Conservation (phyloP, 2,329 filamentous ascomycete genomes). For the Venturiaceae sp. region DNA sequence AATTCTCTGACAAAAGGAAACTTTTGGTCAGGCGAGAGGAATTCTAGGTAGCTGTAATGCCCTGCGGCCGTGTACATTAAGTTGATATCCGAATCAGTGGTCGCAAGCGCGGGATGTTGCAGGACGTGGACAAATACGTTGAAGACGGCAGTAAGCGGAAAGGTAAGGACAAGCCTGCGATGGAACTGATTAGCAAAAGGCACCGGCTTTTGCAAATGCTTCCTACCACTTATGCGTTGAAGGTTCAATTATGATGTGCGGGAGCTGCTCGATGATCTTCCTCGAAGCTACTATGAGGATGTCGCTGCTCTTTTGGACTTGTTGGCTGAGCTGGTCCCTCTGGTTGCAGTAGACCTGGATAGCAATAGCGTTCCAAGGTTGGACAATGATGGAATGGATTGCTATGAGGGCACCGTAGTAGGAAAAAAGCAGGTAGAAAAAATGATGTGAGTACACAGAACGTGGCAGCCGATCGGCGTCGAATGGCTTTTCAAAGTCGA, state of each 20-base stretch:
- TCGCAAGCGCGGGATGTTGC: too few species aligned
- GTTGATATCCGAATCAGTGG: too few species aligned
- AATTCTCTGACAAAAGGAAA: too few species aligned
- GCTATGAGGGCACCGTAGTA: too few species aligned
- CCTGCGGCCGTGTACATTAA: too few species aligned
- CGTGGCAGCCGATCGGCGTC: too few species aligned
- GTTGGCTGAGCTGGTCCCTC: not conserved
- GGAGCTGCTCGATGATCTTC: not conserved
- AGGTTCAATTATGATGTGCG: not conserved
- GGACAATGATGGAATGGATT: not conserved
- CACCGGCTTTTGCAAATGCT: not conserved
- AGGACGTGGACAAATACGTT: too few species aligned
- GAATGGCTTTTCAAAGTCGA: too few species aligned
- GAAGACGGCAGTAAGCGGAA: not conserved
- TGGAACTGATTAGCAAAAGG: not conserved
- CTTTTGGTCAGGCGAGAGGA: too few species aligned
- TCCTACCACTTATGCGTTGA: not conserved
- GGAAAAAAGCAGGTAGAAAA: too few species aligned
- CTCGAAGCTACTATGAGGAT: not conserved
- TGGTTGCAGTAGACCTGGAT: not conserved
- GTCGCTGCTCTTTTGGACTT: not conserved
- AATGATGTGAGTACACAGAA: too few species aligned
- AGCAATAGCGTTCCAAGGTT: not conserved
- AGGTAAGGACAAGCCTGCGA: not conserved
- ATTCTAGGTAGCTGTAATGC: too few species aligned